Percentiles rank a stretch among this genome's conserved stretches.
Conservation (phyloP, 495 filamentous ascomycete species). For the Peziza echinospora region DNA sequence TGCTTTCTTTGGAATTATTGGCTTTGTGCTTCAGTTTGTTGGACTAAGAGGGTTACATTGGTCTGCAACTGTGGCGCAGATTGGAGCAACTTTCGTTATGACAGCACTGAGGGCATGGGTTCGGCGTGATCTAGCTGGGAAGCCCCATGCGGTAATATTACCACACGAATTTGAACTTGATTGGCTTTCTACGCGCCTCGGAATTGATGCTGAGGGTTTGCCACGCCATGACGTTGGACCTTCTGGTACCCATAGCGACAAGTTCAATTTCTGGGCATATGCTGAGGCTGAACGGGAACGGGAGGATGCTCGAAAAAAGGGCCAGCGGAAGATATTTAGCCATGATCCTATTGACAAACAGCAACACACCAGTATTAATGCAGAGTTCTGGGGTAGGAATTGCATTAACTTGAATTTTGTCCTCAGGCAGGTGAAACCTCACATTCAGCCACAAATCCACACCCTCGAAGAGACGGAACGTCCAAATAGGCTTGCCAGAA, state of each 20-base stretch:
- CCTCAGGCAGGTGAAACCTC: no score
- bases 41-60: slow-evolving; percentile 3
- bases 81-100: slow-evolving; percentile 4
- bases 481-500: no score
- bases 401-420: no score
- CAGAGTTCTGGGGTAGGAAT: no score
- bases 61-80: slow-evolving; percentile 6
- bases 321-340: neutral
- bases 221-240: neutral
- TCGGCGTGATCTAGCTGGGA: slow-evolving; percentile 2
- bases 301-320: neutral
- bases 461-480: no score
- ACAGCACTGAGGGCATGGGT: slow-evolving; percentile 2
- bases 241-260: neutral
- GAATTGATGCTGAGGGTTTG: neutral
- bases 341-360: neutral
- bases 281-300: no score
- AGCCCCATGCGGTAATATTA: neutral
- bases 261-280: no score
- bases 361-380: no score
- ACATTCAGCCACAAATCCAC: no score
- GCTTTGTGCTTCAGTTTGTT: slow-evolving; percentile 5
- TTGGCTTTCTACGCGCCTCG: slow-evolving; percentile 2
- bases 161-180: slow-evolving; percentile 4
- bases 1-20: neutral